These are phyloP conservation scores for Kregervanrija delftensis DNA, from an alignment of 805 yeast species.

Conservation along the genomic window DNA sequence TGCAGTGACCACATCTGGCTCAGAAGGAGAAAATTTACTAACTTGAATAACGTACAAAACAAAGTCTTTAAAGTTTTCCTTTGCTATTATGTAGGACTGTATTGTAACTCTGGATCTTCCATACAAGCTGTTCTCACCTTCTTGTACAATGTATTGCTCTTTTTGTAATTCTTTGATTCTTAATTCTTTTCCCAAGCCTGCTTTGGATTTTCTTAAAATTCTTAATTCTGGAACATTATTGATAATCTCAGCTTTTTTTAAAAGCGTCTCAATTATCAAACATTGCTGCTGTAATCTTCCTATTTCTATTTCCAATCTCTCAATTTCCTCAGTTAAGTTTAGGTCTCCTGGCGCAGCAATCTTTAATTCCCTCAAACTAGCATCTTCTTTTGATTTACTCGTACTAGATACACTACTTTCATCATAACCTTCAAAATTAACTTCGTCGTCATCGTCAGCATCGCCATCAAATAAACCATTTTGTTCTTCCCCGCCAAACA, in stretches of 20 bases:
- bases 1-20: conserved; percentile 40
- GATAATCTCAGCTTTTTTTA: conserved; percentile 78
- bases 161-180: conserved; percentile 63
- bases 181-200: conserved; percentile 66
- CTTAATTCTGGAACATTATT: conserved; percentile 66
- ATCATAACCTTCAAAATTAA: not conserved
- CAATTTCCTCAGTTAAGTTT: conserved; percentile 60
- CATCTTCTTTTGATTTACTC: conserved; percentile 1
- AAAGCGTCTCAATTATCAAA: conserved; percentile 55
- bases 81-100: conserved; percentile 48
- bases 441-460: not conserved
- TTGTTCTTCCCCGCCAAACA: conserved; percentile 23
- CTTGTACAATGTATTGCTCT: conserved; percentile 79
- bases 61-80: conserved; percentile 52
- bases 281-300: conserved; percentile 55
- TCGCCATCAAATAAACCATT: conserved; percentile 16
- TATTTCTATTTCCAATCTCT: conserved; percentile 49
- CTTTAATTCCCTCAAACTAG: conserved; percentile 19
- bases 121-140: conserved; percentile 68
- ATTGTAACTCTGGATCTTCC: conserved; percentile 54
- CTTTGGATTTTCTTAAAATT: conserved; percentile 59
- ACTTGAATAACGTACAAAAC: conserved; percentile 74
- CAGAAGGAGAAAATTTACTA: conserved; percentile 35
- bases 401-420: not conserved
- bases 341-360: conserved; percentile 66